These are phyloP conservation scores for Epithemia pelagica DNA, from an alignment of 108 stramenopile genomes.

Conservation along the genomic window DNA sequence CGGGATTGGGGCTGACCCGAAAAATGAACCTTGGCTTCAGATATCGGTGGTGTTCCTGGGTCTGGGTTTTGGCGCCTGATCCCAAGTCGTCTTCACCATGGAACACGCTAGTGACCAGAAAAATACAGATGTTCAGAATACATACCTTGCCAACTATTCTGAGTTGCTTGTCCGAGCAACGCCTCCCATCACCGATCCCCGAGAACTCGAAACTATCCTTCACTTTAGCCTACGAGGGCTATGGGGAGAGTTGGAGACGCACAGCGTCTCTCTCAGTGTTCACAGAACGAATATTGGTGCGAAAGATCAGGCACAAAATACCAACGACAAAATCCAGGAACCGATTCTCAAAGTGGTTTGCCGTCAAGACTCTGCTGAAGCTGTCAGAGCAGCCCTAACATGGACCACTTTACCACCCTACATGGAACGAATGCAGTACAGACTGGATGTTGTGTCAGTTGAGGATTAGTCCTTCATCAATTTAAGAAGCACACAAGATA, in stretches of 20 bases:
- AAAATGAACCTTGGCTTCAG: too few species aligned
- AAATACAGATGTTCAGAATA: too few species aligned
- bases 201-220: constrained; percentile 33
- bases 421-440: constrained; percentile 19
- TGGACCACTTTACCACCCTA: constrained; percentile 34
- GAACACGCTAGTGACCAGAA: too few species aligned
- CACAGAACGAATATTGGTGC: background rate
- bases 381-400: constrained; percentile 27
- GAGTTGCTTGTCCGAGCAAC: constrained; percentile 1
- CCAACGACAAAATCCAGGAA: background rate
- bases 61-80: too few species aligned
- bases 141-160: too few species aligned
- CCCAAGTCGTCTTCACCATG: too few species aligned
- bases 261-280: constrained; percentile 15
- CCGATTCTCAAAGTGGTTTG: constrained; percentile 16
- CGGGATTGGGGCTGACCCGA: too few species aligned
- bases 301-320: background rate
- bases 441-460: constrained; percentile 29
- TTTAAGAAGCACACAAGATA: too few species aligned
- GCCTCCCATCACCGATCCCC: constrained; percentile 20
- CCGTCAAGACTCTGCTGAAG: constrained; percentile 9
- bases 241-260: constrained; percentile 28
- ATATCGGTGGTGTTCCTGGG: too few species aligned
- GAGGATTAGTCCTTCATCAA: too few species aligned
- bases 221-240: constrained; percentile 25